Evolutionary conservation across 2,329 filamentous ascomycete genomes (phyloP), one percentile per base, ranked within the genome.

Genomic region (Aspergillus neotritici): DNA sequence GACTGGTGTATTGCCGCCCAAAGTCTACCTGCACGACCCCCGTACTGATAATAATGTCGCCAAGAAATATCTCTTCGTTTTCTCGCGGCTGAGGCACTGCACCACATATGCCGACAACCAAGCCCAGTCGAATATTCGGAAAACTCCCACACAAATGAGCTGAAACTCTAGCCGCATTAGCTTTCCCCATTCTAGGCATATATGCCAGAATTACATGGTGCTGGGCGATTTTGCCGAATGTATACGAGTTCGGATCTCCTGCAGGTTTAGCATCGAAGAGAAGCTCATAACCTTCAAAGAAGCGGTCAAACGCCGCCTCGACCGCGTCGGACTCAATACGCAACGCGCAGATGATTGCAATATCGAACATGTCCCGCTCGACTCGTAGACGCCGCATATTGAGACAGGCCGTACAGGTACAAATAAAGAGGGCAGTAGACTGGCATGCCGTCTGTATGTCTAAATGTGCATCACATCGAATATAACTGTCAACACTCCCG

Each of bases 71-170:
- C 12, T 58, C 52, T 2, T 43, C 36, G 13, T 25, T 25, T 8
- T 4, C 16, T n/a, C n/a, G n/a, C 8, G 8, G n/a, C 59, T 29
- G 17, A 1, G 68, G 67, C 4, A 66, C 55, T 8, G 64, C 69
- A 0, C 68, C 71, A 34, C 69, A 73, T 3, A 73, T 57, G 0
- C 70, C 71, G 3, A 66, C 63, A 0, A 73, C 34, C 0, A 74
- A 21, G 0, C 48, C 63, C 0, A 72, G 48, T 15, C 53, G 58
- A 4, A 74, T 44, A 2, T 45, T 44, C 0, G 45, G 38, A 31
- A 64, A 73, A 34, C 66, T 72, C 1, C 47, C 51, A 0, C 58
- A 57, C 10, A 72, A 43, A 14, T 50, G 55, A 0, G 57, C 46
- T 0, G 62, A 49, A 0, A 44, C 61, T 1, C 30, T 44, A 1